Conservation (phyloP, 139 green algal species). For the Picochlorum sp. region DNA sequence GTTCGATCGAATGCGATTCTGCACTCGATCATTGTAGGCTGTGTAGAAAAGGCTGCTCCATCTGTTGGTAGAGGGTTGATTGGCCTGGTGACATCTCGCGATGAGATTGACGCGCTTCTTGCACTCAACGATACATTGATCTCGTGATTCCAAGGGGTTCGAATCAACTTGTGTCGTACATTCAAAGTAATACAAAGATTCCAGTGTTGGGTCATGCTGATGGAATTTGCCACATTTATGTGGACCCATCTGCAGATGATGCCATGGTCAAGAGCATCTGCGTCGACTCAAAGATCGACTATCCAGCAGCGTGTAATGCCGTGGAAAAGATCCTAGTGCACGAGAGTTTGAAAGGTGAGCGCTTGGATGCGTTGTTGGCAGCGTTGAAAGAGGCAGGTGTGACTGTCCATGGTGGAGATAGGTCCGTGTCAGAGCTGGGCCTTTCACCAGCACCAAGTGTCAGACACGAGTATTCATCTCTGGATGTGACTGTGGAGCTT, state of each 20-base stretch:
- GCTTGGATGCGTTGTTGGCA: conserved; percentile 36
- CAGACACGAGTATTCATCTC: conserved; percentile 81
- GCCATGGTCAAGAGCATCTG: conserved; percentile 48
- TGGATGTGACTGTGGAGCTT: conserved; percentile 79
- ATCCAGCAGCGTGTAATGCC: conserved; percentile 97
- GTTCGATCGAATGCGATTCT: conserved; percentile 69
- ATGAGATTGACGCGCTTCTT: conserved; percentile 89
- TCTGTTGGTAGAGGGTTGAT: conserved; percentile 70
- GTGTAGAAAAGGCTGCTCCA: conserved; percentile 39
- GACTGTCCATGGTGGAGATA: conserved; percentile 51
- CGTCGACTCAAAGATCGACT: conserved; percentile 92
- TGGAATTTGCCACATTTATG: conserved; percentile 97
- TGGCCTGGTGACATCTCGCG: conserved; percentile 73
- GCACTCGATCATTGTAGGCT: conserved; percentile 65
- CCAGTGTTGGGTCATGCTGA: conserved; percentile 96
- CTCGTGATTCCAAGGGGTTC: conserved; percentile 91
- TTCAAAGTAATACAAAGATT: conserved; percentile 92
- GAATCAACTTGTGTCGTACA: conserved; percentile 77
- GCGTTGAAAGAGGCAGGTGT: conserved; percentile 48
- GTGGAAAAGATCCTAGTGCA: conserved; percentile 90
- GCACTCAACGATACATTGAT: conserved; percentile 90
- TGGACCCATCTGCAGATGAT: conserved; percentile 69
- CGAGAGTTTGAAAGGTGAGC: conserved; percentile 28
- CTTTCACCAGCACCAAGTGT: conserved; percentile 45
- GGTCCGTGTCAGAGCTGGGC: conserved; percentile 19